Evolutionary conservation across 176 grass and related monocot genomes (phyloP).

Genomic region (Musa acuminata): DNA sequence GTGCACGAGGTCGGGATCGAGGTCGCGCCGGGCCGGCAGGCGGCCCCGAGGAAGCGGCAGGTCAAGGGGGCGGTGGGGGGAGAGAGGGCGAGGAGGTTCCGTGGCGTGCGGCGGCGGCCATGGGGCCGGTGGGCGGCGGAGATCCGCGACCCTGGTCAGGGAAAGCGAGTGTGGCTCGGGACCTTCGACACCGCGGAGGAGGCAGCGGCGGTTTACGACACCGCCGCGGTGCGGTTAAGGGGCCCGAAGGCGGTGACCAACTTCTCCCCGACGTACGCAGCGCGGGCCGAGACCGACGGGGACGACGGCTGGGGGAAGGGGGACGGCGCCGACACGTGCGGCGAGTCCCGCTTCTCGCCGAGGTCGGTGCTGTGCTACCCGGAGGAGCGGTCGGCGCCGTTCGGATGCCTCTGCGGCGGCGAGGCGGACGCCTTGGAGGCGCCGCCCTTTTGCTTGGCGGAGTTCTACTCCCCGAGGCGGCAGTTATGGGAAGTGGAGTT

Average conservation of each 20-base stretch:
- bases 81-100: constrained; percentile 8
- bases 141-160: constrained; percentile 33
- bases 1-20: constrained; percentile 26
- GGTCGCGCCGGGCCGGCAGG: not conserved
- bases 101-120: constrained; percentile 36
- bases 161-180: constrained; percentile 69
- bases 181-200: constrained; percentile 88
- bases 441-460: constrained; percentile 1
- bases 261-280: not conserved
- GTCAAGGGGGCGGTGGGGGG: not conserved
- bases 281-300: not conserved
- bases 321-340: not conserved
- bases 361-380: constrained; percentile 10
- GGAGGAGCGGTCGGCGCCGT: not conserved
- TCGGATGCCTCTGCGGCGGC: not conserved
- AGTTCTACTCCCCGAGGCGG: constrained; percentile 2
- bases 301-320: not conserved
- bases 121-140: constrained; percentile 41
- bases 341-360: not conserved
- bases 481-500: not conserved
- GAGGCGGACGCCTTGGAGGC: not conserved
- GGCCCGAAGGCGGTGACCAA: constrained; percentile 47
- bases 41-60: constrained; percentile 14
- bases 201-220: constrained; percentile 57
- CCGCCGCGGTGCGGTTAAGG: constrained; percentile 38